Conservation (phyloP, 225 moss, liverwort and hornwort species). For the Climacium dendroides region DNA sequence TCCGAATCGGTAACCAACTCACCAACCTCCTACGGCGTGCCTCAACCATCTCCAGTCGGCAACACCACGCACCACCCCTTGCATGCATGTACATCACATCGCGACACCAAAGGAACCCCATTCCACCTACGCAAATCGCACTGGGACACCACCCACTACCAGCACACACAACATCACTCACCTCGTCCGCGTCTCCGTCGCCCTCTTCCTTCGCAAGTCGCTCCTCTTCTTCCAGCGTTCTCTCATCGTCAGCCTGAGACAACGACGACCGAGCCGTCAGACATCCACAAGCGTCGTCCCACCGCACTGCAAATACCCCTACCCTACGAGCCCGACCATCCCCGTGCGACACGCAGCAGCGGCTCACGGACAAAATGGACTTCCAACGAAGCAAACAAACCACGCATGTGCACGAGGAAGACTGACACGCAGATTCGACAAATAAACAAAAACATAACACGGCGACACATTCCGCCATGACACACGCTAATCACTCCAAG, state of each 20-base stretch:
- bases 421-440: background rate
- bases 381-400: background rate
- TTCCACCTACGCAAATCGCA: background rate
- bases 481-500: background rate
- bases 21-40: background rate
- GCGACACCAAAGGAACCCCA: background rate
- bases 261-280: background rate
- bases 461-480: background rate
- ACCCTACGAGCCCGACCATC: background rate
- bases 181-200: constrained; percentile 42
- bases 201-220: constrained; percentile 35
- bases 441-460: background rate
- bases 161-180: background rate
- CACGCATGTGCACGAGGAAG: background rate
- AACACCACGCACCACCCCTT: background rate
- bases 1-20: background rate
- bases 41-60: background rate
- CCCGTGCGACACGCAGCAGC: background rate
- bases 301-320: background rate
- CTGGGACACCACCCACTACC: background rate
- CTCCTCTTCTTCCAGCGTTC: constrained; percentile 82
- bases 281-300: background rate
- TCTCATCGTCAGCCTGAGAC: constrained; percentile 63
- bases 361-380: background rate
- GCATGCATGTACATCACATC: background rate